Evolutionary conservation across 2,329 filamentous ascomycete genomes (phyloP).

Genomic region (Aspergillus caelatus): DNA sequence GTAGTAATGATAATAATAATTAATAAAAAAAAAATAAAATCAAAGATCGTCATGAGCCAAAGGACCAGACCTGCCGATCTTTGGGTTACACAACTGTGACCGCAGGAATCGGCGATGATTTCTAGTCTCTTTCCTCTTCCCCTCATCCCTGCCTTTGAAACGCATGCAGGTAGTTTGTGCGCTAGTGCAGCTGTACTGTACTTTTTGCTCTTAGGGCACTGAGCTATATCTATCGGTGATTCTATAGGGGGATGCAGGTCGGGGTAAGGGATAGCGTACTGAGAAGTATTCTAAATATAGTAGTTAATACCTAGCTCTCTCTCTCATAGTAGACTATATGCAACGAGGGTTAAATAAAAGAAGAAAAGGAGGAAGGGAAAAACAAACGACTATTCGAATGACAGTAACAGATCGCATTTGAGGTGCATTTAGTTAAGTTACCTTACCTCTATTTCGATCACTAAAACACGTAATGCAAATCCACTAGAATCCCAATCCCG

Average conservation of each 20-base stretch:
- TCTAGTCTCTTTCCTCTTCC: neutral
- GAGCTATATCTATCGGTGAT: neutral
- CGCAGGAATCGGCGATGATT: neutral
- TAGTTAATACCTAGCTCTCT: neutral
- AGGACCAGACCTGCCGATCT: conserved; percentile 9
- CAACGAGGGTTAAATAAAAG: neutral
- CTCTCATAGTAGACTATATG: neutral
- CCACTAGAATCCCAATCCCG: neutral
- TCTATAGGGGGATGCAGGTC: neutral
- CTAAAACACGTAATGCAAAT: neutral
- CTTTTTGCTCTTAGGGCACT: neutral
- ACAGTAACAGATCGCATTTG: neutral
- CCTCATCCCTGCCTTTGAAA: neutral
- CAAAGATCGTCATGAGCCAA: neutral
- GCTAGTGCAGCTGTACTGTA: neutral
- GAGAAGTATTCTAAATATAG: neutral
- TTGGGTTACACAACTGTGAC: conserved; percentile 1
- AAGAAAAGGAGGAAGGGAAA: neutral
- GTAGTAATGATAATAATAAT: neutral
- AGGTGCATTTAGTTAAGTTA: neutral
- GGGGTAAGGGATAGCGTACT: neutral
- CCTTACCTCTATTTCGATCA: too few species aligned
- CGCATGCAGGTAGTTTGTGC: neutral
- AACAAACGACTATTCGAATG: neutral
- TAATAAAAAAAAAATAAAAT: neutral